Percentiles rank a stretch among this genome's conserved stretches.
Conservation (phyloP, 2,329 filamentous ascomycete species). For the Sporothrix curviconia region DNA sequence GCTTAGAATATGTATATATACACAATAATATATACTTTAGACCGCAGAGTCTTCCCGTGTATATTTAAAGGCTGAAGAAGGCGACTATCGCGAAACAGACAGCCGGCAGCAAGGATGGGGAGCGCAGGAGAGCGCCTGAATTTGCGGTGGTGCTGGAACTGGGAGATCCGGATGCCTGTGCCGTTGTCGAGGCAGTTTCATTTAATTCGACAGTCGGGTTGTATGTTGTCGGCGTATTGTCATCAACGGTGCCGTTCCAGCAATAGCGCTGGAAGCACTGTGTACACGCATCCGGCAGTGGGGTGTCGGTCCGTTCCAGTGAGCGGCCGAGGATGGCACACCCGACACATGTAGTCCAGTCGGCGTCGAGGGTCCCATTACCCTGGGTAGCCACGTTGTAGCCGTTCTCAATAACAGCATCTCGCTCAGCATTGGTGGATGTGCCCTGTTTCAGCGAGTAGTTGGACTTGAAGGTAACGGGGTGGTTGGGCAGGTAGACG, state of each 20-base stretch:
- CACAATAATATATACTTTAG: too few relatives aligned
- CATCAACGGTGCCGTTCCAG: background rate
- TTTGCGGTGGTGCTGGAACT: background rate
- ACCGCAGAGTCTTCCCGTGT: too few relatives aligned
- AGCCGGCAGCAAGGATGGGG: background rate
- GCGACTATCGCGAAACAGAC: background rate
- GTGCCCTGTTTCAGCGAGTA: background rate
- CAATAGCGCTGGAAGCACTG: background rate
- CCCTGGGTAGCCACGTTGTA: background rate
- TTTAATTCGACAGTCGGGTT: background rate
- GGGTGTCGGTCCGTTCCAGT: background rate
- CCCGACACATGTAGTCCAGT: background rate
- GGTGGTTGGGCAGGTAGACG: background rate
- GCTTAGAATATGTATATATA: too few relatives aligned
- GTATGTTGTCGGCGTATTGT: background rate
- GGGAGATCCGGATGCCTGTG: background rate
- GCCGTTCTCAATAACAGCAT: background rate
- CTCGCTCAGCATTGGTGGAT: background rate
- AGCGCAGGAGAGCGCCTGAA: background rate
- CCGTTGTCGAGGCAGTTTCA: background rate
- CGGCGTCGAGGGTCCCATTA: background rate
- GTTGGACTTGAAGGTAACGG: background rate
- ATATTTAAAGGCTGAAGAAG: background rate
- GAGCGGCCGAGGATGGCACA: background rate
- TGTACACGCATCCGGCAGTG: background rate